Conservation (phyloP, 129 eudicot species). For the Kitagawia praeruptora region DNA sequence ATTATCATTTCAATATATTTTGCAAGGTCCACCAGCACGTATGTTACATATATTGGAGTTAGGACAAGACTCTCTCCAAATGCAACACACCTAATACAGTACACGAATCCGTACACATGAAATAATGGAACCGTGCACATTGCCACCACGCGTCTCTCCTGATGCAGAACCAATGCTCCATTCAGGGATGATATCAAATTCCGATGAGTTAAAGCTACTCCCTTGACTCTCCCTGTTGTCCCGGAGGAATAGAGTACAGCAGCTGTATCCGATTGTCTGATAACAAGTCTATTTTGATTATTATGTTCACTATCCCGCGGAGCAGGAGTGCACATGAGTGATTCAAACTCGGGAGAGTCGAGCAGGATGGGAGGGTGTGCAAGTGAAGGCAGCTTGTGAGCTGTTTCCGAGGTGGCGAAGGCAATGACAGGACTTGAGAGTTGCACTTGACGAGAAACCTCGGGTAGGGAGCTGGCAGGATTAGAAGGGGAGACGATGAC, state of each 20-base stretch:
- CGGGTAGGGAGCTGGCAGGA: conserved; percentile 35
- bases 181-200: conserved; percentile 40
- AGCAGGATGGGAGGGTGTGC: conserved; percentile 15
- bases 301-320: not conserved
- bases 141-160: conserved; percentile 31
- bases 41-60: not conserved
- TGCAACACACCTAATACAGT: conserved; percentile 29
- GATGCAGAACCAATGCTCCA: conserved; percentile 20
- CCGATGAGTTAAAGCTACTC: conserved; percentile 48
- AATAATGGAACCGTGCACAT: conserved; percentile 52
- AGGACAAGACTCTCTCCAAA: conserved; percentile 20
- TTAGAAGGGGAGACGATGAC: conserved; percentile 44
- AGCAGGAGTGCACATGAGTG: not conserved
- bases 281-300: not conserved
- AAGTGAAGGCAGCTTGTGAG: conserved; percentile 20
- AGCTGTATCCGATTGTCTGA: conserved; percentile 44
- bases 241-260: conserved; percentile 63
- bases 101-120: conserved; percentile 43
- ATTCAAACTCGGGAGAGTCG: conserved; percentile 39
- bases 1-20: too few species aligned
- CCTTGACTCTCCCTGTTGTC: conserved; percentile 61
- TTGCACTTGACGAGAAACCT: conserved; percentile 30
- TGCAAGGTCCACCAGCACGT: not conserved
- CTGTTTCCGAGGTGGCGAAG: conserved; percentile 29
- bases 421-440: conserved; percentile 40